These are phyloP conservation scores for Apiotrichum sp. DNA, from an alignment of 1,284 basidiomycete genomes.

Conservation along the genomic window DNA sequence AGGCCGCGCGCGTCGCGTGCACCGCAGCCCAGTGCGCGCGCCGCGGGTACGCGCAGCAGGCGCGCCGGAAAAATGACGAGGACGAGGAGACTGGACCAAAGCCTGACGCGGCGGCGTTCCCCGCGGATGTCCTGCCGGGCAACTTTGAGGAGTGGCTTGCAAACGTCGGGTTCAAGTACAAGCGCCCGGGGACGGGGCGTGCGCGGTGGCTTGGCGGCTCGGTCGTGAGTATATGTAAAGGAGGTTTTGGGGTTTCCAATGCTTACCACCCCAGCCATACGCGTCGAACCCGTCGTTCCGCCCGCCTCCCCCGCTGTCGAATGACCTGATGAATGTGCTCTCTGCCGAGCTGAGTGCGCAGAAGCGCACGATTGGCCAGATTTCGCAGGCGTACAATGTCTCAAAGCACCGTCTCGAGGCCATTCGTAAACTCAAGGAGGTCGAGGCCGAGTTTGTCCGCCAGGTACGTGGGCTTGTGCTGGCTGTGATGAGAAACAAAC, in stretches of 20 bases:
- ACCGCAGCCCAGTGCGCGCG: neutral
- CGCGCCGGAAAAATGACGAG: neutral
- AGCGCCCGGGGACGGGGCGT: slow-evolving; percentile 21
- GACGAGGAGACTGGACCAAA: neutral
- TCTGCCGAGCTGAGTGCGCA: slow-evolving; percentile 23
- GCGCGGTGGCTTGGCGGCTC: slow-evolving; percentile 42
- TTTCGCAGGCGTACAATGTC: slow-evolving; percentile 37
- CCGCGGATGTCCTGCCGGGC: neutral
- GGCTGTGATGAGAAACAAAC: slow-evolving; percentile 20
- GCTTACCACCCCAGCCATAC: slow-evolving; percentile 31
- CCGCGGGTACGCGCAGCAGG: neutral
- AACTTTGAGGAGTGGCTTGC: slow-evolving; percentile 1
- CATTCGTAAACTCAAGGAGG: slow-evolving; percentile 41
- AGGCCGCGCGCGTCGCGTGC: neutral
- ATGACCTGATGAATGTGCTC: slow-evolving; percentile 34
- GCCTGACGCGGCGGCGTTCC: neutral
- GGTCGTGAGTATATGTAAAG: slow-evolving; percentile 26
- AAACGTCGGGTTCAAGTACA: slow-evolving; percentile 12
- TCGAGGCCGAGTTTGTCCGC: slow-evolving; percentile 39
- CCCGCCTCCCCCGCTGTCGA: slow-evolving; percentile 44
- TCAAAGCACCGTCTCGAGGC: slow-evolving; percentile 44
- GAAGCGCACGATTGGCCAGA: slow-evolving; percentile 25
- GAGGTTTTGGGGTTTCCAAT: slow-evolving; percentile 5
- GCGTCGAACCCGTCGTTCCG: slow-evolving; percentile 42
- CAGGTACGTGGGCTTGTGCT: slow-evolving; percentile 33